Evolutionary conservation across 2,329 filamentous ascomycete genomes (phyloP).

Genomic region (Venturia nashicola): DNA sequence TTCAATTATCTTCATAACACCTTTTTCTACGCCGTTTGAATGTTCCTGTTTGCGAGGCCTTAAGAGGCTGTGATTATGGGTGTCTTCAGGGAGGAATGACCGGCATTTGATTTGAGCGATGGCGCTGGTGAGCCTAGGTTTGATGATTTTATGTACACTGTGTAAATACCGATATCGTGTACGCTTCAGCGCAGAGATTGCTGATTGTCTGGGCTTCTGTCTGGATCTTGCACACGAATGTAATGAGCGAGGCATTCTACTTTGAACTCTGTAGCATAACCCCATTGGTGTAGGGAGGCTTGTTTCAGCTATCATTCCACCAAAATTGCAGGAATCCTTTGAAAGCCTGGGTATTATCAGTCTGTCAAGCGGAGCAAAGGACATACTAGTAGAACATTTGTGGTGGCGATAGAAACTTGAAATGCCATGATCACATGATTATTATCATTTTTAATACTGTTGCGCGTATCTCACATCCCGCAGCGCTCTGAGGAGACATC

Average conservation of each 20-base stretch:
- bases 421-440: too few relatives aligned
- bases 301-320: too few relatives aligned
- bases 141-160: background rate
- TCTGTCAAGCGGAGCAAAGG: too few relatives aligned
- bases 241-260: background rate
- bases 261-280: background rate
- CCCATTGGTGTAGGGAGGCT: too few relatives aligned
- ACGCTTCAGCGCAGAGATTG: background rate
- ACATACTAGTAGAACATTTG: too few relatives aligned
- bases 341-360: too few relatives aligned
- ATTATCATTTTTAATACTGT: too few relatives aligned
- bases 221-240: background rate
- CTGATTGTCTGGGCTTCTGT: background rate
- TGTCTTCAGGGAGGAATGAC: background rate
- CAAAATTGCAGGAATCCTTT: too few relatives aligned
- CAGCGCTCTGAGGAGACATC: too few relatives aligned
- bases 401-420: too few relatives aligned
- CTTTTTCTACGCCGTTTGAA: background rate
- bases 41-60: background rate
- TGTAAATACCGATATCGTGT: background rate
- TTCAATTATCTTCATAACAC: background rate
- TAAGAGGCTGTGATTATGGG: background rate
- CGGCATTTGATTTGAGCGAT: background rate
- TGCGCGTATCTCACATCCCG: too few relatives aligned
- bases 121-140: conserved; percentile 1